A percentile compares a stretch with the other conserved stretches of the same genome.
Conservation (phyloP, 176 grass and related monocot genomes). For the Alloteropsis semialata region DNA sequence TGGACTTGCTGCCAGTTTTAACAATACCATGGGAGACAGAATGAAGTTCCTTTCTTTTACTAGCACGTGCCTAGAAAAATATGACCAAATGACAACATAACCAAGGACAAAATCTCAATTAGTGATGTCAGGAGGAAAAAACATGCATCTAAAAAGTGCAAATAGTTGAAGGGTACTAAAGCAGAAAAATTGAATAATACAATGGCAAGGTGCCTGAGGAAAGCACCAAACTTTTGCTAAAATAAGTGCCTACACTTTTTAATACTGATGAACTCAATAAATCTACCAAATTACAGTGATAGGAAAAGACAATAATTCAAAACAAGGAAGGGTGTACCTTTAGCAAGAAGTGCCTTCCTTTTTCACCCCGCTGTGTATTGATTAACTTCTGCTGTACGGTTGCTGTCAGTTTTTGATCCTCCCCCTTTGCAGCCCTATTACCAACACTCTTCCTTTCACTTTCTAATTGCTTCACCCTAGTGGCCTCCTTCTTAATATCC, state of each 20-base stretch:
- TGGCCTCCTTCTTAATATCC: not conserved
- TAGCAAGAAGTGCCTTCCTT: not conserved
- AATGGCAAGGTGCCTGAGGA: not conserved
- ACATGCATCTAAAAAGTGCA: not conserved
- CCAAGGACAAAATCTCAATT: not conserved
- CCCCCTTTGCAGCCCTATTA: not conserved
- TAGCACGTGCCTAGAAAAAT: slow-evolving; percentile 15
- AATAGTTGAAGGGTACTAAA: not conserved
- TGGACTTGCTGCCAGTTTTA: slow-evolving; percentile 2
- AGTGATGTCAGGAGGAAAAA: not conserved
- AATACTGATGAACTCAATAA: not conserved
- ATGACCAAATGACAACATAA: not conserved
- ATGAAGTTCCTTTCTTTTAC: not conserved
- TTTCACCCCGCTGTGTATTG: not conserved
- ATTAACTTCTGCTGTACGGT: not conserved
- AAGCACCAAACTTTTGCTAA: slow-evolving; percentile 6
- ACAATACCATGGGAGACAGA: not conserved
- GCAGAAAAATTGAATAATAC: no score
- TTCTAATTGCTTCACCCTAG: not conserved
- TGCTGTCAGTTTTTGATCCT: not conserved
- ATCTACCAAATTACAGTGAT: not conserved
- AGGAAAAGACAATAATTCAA: not conserved
- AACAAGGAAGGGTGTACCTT: slow-evolving; percentile 6
- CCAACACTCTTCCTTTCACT: not conserved
- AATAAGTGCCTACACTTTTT: not conserved